These are phyloP conservation scores for Nakazawaea pomicola DNA, from an alignment of 805 yeast genomes.

Conservation along the genomic window DNA sequence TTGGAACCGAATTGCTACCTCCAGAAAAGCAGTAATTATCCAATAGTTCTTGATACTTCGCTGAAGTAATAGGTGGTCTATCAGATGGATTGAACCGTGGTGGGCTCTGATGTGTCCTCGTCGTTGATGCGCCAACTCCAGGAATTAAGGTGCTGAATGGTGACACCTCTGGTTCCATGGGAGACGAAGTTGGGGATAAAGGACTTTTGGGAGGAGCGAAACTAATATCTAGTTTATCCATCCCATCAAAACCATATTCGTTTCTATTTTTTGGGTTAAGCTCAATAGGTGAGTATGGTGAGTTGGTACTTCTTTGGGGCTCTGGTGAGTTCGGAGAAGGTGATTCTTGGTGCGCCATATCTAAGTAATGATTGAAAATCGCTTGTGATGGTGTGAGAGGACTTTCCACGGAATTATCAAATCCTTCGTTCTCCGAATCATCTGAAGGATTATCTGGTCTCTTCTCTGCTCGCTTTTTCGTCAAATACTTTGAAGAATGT, in stretches of 20 bases:
- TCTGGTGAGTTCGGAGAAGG: constrained; percentile 21
- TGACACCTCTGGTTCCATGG: neutral
- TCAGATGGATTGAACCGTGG: constrained; percentile 6
- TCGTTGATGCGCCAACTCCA: too few species aligned
- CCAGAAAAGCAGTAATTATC: constrained; percentile 57
- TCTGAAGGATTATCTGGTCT: constrained; percentile 8
- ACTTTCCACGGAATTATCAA: constrained; percentile 22
- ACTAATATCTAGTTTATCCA: constrained; percentile 1
- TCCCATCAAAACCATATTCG: neutral
- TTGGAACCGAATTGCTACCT: neutral
- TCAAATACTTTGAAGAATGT: constrained; percentile 15
- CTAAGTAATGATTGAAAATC: constrained; percentile 13
- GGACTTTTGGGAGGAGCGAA: constrained; percentile 7
- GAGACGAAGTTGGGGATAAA: constrained; percentile 1
- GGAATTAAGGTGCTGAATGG: too few species aligned
- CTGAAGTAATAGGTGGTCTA: constrained; percentile 38
- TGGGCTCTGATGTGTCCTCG: neutral
- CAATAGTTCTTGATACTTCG: constrained; percentile 50
- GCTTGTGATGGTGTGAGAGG: constrained; percentile 18
- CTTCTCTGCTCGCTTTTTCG: constrained; percentile 12
- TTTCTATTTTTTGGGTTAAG: constrained; percentile 8
- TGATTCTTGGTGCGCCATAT: neutral
- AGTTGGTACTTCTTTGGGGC: constrained; percentile 17
- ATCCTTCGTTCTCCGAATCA: neutral
- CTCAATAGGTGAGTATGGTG: constrained; percentile 11